These are phyloP conservation scores for Aspergillus asperescens DNA, from an alignment of 495 filamentous ascomycete species.

Conservation along the genomic window DNA sequence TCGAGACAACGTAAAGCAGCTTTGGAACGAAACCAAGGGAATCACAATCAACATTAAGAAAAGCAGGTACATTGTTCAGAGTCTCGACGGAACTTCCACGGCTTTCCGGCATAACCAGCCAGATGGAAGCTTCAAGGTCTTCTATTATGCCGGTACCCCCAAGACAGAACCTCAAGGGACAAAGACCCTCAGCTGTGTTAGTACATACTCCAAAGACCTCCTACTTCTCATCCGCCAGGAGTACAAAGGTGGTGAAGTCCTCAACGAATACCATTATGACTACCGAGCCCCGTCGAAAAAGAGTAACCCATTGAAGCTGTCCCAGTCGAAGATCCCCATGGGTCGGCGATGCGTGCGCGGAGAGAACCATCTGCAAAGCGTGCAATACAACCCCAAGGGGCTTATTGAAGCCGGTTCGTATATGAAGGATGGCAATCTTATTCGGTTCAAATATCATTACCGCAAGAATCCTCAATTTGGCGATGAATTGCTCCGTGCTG, in stretches of 20 bases:
- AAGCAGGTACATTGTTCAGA: slow-evolving; percentile 39
- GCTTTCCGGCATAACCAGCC: slow-evolving; percentile 40
- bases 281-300: slow-evolving; percentile 34
- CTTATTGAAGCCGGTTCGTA: slow-evolving; percentile 51
- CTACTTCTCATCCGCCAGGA: slow-evolving; percentile 45
- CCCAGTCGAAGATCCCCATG: slow-evolving; percentile 39
- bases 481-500: slow-evolving; percentile 53
- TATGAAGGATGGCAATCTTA: slow-evolving; percentile 49
- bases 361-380: slow-evolving; percentile 40
- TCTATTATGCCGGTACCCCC: slow-evolving; percentile 44
- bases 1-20: slow-evolving; percentile 38
- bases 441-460: slow-evolving; percentile 55
- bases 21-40: slow-evolving; percentile 47
- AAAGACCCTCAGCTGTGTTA: slow-evolving; percentile 41
- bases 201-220: slow-evolving; percentile 46
- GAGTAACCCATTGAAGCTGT: slow-evolving; percentile 26
- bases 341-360: slow-evolving; percentile 45
- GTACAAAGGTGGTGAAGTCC: slow-evolving; percentile 39
- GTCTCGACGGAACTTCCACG: slow-evolving; percentile 43
- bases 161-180: slow-evolving; percentile 39
- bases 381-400: slow-evolving; percentile 52
- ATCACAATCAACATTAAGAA: slow-evolving; percentile 45
- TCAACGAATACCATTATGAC: slow-evolving; percentile 52
- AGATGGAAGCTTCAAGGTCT: slow-evolving; percentile 41
- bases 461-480: slow-evolving; percentile 51